Percentiles rank a stretch among this genome's conserved stretches.
Conservation (phyloP, 2,329 filamentous ascomycete species). For the Fusarium sp. region DNA sequence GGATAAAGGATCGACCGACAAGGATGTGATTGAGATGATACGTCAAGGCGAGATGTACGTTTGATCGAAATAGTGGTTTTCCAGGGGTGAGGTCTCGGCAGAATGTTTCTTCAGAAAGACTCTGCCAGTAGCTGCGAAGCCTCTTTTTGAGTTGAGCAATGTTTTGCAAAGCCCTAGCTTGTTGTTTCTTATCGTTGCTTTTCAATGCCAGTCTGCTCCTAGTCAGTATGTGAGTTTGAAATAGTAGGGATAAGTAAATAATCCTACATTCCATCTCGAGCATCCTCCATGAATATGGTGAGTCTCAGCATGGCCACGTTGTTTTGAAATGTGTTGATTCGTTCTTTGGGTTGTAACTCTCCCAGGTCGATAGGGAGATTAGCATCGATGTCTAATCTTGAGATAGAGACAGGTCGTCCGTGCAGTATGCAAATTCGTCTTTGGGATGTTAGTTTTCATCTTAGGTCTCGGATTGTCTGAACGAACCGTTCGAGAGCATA, state of each 20-base stretch:
- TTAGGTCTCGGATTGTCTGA: neutral
- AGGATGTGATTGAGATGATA: slow-evolving; percentile 38
- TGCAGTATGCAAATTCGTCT: slow-evolving; percentile 41
- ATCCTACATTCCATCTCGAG: slow-evolving; percentile 36
- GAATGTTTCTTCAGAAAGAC: slow-evolving; percentile 30
- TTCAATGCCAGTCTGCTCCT: slow-evolving; percentile 18
- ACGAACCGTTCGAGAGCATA: slow-evolving; percentile 39
- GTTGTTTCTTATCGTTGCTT: slow-evolving; percentile 12
- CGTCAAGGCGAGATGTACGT: slow-evolving; percentile 39
- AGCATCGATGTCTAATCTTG: slow-evolving; percentile 20
- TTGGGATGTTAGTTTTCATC: slow-evolving; percentile 2
- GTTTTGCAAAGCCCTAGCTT: slow-evolving; percentile 6
- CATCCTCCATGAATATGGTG: slow-evolving; percentile 42
- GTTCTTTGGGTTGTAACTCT: slow-evolving; percentile 25
- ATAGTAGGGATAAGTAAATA: neutral
- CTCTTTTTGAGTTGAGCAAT: slow-evolving; percentile 21
- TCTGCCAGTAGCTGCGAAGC: slow-evolving; percentile 28
- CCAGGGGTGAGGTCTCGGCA: slow-evolving; percentile 38
- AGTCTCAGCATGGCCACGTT: slow-evolving; percentile 30
- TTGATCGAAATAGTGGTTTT: slow-evolving; percentile 40
- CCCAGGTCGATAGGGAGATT: slow-evolving; percentile 25
- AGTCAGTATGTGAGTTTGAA: neutral
- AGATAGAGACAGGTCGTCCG: slow-evolving; percentile 38
- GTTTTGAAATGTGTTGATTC: slow-evolving; percentile 41
- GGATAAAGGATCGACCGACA: slow-evolving; percentile 39